Evolutionary conservation across 2,329 filamentous ascomycete species (phyloP).

Genomic region (Bipolaris bicolor): DNA sequence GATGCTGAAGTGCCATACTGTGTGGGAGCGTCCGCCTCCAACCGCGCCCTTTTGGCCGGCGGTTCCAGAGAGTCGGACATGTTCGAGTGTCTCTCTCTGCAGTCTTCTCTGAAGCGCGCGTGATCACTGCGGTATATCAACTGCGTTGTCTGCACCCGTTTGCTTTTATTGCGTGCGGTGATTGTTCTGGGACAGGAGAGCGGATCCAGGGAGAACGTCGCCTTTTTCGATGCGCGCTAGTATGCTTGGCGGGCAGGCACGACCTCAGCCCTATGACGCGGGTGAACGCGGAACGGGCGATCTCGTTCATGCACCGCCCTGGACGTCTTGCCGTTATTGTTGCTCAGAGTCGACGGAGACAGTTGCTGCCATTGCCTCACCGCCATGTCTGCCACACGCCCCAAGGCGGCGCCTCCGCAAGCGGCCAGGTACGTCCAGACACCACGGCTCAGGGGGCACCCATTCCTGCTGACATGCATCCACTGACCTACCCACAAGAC

Average conservation of each 20-base stretch:
- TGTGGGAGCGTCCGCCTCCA: slow-evolving; percentile 47
- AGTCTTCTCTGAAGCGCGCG: slow-evolving; percentile 34
- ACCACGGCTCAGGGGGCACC: background rate
- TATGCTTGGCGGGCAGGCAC: slow-evolving; percentile 26
- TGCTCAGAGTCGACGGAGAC: background rate
- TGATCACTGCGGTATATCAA: slow-evolving; percentile 33
- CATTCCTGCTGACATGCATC: background rate
- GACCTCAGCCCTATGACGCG: slow-evolving; percentile 31
- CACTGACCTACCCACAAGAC: slow-evolving; percentile 24
- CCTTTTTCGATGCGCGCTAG: slow-evolving; percentile 37
- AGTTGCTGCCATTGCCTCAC: background rate
- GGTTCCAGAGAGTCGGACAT: slow-evolving; percentile 48
- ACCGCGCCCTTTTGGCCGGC: slow-evolving; percentile 51
- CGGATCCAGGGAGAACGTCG: slow-evolving; percentile 26
- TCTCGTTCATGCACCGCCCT: slow-evolving; percentile 4
- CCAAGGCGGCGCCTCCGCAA: slow-evolving; percentile 3
- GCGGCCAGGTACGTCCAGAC: slow-evolving; percentile 3
- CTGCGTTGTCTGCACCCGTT: slow-evolving; percentile 37
- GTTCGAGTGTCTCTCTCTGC: slow-evolving; percentile 30
- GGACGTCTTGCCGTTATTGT: background rate
- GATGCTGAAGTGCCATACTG: slow-evolving; percentile 34
- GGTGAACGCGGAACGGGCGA: slow-evolving; percentile 10
- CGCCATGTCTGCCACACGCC: slow-evolving; percentile 8
- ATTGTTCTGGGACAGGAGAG: slow-evolving; percentile 24
- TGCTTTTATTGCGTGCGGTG: slow-evolving; percentile 36